A percentile compares a stretch with the other conserved stretches of the same genome.
Conservation (phyloP, 768 basidiomycete species). For the Tephrocybe sp. region DNA sequence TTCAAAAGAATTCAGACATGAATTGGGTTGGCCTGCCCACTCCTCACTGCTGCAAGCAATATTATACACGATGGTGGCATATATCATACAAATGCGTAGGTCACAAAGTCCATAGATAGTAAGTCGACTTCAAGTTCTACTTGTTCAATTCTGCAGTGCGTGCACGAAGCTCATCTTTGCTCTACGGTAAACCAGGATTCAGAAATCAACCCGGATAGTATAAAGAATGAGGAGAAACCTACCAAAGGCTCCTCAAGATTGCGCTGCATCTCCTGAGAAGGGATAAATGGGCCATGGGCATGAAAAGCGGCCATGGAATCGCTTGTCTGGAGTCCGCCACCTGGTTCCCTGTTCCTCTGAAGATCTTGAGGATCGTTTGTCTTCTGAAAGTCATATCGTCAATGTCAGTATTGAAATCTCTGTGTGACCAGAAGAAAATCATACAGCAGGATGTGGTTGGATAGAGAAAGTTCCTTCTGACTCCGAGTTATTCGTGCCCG, state of each 20-base stretch:
- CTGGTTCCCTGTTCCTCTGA: conserved; percentile 29
- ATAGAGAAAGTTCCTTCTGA: conserved; percentile 46
- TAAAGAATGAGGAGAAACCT: conserved; percentile 14
- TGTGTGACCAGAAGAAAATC: conserved; percentile 10
- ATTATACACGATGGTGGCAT: no score
- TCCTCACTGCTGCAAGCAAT: no score
- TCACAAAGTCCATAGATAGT: no score
- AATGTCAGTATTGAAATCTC: background rate
- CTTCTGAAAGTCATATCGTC: conserved; percentile 35
- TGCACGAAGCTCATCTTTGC: conserved; percentile 47
- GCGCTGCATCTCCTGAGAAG: conserved; percentile 39
- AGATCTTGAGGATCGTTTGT: conserved; percentile 60
- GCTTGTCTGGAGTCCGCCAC: conserved; percentile 34
- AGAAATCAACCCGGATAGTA: no score
- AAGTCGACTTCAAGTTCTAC: background rate
- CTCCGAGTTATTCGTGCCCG: conserved; percentile 11
- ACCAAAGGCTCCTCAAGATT: conserved; percentile 49
- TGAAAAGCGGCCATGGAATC: conserved; percentile 43
- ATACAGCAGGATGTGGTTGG: conserved; percentile 62
- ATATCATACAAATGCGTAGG: no score
- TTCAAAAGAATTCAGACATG: no score
- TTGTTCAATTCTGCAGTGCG: conserved; percentile 45
- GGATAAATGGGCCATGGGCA: conserved; percentile 50
- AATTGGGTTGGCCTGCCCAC: no score
- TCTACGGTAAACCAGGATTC: conserved; percentile 39